Conservation (phyloP, 2,329 filamentous ascomycete species). For the Fusarium fracticaudum region DNA sequence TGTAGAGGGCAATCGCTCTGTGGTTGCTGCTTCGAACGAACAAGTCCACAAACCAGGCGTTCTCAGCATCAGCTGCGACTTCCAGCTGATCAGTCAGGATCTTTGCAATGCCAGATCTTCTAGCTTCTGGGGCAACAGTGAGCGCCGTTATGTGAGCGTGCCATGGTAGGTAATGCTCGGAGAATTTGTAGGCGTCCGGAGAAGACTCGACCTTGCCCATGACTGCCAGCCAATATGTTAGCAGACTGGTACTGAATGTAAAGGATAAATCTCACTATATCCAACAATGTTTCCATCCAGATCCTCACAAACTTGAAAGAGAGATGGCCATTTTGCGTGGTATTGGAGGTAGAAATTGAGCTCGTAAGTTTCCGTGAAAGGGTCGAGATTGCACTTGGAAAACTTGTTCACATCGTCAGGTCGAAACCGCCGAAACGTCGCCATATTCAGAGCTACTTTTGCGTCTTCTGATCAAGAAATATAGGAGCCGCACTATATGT, state of each 20-base stretch:
- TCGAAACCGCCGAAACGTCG: conserved; percentile 83
- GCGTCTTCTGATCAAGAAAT: neutral
- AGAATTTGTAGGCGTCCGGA: conserved; percentile 76
- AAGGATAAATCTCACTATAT: conserved; percentile 74
- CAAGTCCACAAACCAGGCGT: conserved; percentile 95
- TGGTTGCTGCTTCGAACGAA: conserved; percentile 92
- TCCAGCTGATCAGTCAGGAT: conserved; percentile 85
- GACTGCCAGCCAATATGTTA: conserved; percentile 68
- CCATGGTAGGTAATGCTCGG: conserved; percentile 96
- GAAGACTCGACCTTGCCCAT: conserved; percentile 97
- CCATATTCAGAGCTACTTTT: conserved; percentile 26
- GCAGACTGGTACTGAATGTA: conserved; percentile 1
- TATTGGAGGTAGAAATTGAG: conserved; percentile 96
- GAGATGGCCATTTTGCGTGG: conserved; percentile 91
- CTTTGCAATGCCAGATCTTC: conserved; percentile 86
- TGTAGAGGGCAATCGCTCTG: conserved; percentile 88
- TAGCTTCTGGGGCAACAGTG: conserved; percentile 87
- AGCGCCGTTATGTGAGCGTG: conserved; percentile 97
- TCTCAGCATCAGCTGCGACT: conserved; percentile 79
- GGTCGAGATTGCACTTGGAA: conserved; percentile 95
- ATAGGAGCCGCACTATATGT: neutral
- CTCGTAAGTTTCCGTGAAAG: conserved; percentile 97
- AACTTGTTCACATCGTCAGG: conserved; percentile 87
- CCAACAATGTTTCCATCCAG: conserved; percentile 88
- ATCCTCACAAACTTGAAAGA: conserved; percentile 93